A percentile compares a stretch with the other conserved stretches of the same genome.
Evolutionary conservation across 805 yeast species (phyloP).

Genomic region (Wickerhamomyces queroliae): DNA sequence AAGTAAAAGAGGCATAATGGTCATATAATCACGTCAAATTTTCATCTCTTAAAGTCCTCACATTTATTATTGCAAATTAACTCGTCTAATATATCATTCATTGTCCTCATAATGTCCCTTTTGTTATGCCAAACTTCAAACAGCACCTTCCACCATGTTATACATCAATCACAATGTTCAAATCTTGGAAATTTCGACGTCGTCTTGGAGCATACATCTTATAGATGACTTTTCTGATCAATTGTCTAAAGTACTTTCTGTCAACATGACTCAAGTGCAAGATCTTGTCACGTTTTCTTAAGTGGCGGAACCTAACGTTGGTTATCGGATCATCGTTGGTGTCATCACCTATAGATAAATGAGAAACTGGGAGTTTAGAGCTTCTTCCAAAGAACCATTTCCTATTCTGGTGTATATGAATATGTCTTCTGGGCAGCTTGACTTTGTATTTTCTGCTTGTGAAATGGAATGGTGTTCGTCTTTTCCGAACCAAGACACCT

Average conservation of each 20-base stretch:
- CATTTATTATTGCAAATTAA: too few species aligned
- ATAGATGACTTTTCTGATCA: not conserved
- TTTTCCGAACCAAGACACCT: slow-evolving; percentile 10
- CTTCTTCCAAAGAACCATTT: not conserved
- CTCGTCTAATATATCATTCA: too few species aligned
- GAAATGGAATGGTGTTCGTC: slow-evolving; percentile 20
- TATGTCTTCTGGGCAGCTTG: slow-evolving; percentile 7
- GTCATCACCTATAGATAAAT: not conserved
- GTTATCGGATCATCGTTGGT: not conserved
- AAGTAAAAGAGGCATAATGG: too few species aligned
- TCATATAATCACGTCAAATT: too few species aligned
- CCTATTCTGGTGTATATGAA: not conserved
- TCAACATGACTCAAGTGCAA: not conserved
- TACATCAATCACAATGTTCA: not conserved
- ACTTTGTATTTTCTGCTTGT: slow-evolving; percentile 17
- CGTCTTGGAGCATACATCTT: not conserved
- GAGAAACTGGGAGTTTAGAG: not conserved
- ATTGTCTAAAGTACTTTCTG: not conserved
- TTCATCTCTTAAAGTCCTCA: too few species aligned
- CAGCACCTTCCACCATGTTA: too few species aligned
- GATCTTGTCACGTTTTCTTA: too few species aligned
- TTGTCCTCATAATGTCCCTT: too few species aligned
- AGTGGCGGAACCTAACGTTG: too few species aligned
- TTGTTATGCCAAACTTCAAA: too few species aligned
- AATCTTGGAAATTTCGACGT: not conserved